phyloP scores from a whole-genome alignment of 345 rosid genomes.

The Rubroshorea leprosula region DNA sequence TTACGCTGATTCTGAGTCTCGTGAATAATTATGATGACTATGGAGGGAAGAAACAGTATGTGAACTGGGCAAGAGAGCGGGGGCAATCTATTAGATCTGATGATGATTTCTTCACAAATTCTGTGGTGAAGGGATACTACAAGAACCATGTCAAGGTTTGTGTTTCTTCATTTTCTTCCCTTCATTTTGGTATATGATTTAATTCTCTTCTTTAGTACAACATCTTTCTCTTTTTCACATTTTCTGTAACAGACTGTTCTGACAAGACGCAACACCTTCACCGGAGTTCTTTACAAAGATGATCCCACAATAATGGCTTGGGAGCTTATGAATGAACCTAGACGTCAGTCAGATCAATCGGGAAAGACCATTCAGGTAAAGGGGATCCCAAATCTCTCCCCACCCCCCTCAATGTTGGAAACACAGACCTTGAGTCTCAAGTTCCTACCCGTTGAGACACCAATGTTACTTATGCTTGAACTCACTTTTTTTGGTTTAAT shows the following conservation, averaged over 20 bases:
- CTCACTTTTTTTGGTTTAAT: too few relatives aligned
- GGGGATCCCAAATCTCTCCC: too few relatives aligned
- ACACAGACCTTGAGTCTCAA: too few relatives aligned
- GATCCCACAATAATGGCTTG: conserved; percentile 82
- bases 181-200: conserved; percentile 1
- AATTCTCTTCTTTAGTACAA: too few relatives aligned
- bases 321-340: conserved; percentile 91
- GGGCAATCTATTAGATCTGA: conserved; percentile 29
- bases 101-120: conserved; percentile 63
- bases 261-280: conserved; percentile 62
- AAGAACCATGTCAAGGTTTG: conserved; percentile 62
- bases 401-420: too few relatives aligned
- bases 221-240: too few relatives aligned
- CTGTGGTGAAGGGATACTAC: conserved; percentile 46
- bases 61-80: conserved; percentile 52
- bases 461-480: neutral
- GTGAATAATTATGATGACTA: conserved; percentile 59
- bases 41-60: conserved; percentile 62
- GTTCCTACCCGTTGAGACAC: too few relatives aligned
- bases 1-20: conserved; percentile 54
- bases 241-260: conserved; percentile 44
- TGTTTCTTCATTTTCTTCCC: neutral
- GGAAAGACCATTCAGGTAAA: conserved; percentile 59
- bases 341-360: conserved; percentile 45
- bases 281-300: conserved; percentile 59